phyloP scores from a whole-genome alignment of 129 eudicot genomes.

The Artemisia annua region DNA sequence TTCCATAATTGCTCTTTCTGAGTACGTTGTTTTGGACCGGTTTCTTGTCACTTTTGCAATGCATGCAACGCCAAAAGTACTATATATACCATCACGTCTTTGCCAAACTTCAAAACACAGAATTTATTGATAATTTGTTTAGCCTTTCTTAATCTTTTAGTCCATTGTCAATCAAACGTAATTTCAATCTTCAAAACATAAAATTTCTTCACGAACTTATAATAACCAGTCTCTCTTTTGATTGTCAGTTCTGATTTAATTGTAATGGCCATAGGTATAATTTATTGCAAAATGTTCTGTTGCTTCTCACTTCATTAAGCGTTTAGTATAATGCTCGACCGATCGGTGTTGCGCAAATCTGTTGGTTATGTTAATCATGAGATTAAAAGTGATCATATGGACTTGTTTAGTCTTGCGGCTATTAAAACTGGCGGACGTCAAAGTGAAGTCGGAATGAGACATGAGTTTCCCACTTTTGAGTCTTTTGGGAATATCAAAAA shows the following conservation, averaged over 20 bases:
- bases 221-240: not conserved
- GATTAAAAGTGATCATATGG: slow-evolving; percentile 4
- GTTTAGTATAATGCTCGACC: slow-evolving; percentile 42
- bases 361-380: slow-evolving; percentile 2
- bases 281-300: slow-evolving; percentile 5
- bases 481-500: slow-evolving; percentile 30
- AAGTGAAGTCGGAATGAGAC: slow-evolving; percentile 5
- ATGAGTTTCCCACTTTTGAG: not conserved
- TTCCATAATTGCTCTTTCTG: too few species aligned
- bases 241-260: not conserved
- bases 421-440: slow-evolving; percentile 47
- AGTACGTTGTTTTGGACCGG: slow-evolving; percentile 15
- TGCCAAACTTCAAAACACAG: slow-evolving; percentile 3
- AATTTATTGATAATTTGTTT: not conserved
- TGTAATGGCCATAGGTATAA: slow-evolving; percentile 34
- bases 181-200: slow-evolving; percentile 8
- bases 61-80: slow-evolving; percentile 29
- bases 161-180: not conserved
- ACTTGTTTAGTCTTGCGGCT: slow-evolving; percentile 27
- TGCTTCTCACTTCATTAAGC: slow-evolving; percentile 18
- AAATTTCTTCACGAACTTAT: not conserved
- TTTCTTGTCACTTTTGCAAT: slow-evolving; percentile 13
- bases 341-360: slow-evolving; percentile 8
- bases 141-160: not conserved
- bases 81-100: slow-evolving; percentile 20